Evolutionary conservation across 768 basidiomycete species (phyloP).

Genomic region (Auriculariales sp.): DNA sequence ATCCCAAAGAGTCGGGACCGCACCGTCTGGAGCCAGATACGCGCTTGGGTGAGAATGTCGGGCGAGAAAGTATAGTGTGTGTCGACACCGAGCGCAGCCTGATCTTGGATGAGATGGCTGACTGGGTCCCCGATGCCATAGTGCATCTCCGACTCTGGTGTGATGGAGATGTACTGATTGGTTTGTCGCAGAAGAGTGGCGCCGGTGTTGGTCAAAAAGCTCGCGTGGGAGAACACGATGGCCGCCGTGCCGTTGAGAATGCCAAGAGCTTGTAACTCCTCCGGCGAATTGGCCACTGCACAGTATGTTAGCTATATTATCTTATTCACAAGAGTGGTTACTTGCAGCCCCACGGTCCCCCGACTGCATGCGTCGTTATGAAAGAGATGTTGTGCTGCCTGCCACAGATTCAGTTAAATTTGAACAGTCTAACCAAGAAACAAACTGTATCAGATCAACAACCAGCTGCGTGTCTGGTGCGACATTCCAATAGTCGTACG

Average conservation of each 20-base stretch:
- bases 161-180: not conserved
- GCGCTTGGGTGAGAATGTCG: not conserved
- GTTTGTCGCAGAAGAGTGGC: not conserved
- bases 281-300: not conserved
- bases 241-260: not conserved
- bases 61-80: not conserved
- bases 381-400: no score
- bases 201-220: not conserved
- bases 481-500: not conserved
- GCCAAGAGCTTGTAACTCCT: not conserved
- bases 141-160: not conserved
- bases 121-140: not conserved
- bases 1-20: not conserved
- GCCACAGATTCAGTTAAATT: no score
- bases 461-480: no score
- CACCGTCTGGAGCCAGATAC: not conserved
- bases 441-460: no score
- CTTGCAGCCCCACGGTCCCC: not conserved
- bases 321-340: not conserved
- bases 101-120: slow-evolving; percentile 1
- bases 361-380: not conserved
- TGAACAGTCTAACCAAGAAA: no score
- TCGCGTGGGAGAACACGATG: not conserved
- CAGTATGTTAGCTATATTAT: not conserved
- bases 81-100: not conserved